phyloP scores from a whole-genome alignment of 2,329 filamentous ascomycete genomes.

The Microdochium nivale region DNA sequence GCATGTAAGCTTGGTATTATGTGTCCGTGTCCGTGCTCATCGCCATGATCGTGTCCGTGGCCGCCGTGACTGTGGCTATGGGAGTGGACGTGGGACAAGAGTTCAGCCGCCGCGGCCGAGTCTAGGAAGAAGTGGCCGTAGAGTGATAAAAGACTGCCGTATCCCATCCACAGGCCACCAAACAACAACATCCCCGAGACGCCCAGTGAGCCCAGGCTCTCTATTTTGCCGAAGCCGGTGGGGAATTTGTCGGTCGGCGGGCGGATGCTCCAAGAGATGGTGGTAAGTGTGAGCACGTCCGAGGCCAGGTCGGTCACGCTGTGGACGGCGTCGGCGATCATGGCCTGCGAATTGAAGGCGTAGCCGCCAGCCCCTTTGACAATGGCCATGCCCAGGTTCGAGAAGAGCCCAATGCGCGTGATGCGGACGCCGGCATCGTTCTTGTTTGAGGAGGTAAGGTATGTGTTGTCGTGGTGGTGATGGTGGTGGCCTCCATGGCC shows the following conservation, averaged over 20 bases:
- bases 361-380: slow-evolving; percentile 90
- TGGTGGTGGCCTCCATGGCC: slow-evolving; percentile 52
- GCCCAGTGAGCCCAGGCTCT: slow-evolving; percentile 86
- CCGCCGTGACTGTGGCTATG: slow-evolving; percentile 53
- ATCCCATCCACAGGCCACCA: slow-evolving; percentile 87
- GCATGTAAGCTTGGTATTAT: slow-evolving; percentile 81
- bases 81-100: slow-evolving; percentile 47
- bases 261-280: slow-evolving; percentile 86
- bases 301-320: slow-evolving; percentile 92
- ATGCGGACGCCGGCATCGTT: slow-evolving; percentile 91
- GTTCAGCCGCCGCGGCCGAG: slow-evolving; percentile 40
- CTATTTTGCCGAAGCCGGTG: slow-evolving; percentile 92
- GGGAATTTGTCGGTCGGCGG: slow-evolving; percentile 79
- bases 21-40: slow-evolving; percentile 56
- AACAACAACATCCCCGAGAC: slow-evolving; percentile 86
- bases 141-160: slow-evolving; percentile 62
- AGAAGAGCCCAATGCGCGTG: slow-evolving; percentile 78
- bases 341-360: slow-evolving; percentile 87
- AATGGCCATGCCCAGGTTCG: slow-evolving; percentile 90
- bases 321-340: slow-evolving; percentile 91
- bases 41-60: slow-evolving; percentile 48
- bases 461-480: slow-evolving; percentile 79
- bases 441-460: slow-evolving; percentile 73
- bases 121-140: slow-evolving; percentile 68
- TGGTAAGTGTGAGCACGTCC: slow-evolving; percentile 87